These are phyloP conservation scores for Coleophoma cylindrospora DNA, from an alignment of 2,329 filamentous ascomycete genomes.

Conservation along the genomic window DNA sequence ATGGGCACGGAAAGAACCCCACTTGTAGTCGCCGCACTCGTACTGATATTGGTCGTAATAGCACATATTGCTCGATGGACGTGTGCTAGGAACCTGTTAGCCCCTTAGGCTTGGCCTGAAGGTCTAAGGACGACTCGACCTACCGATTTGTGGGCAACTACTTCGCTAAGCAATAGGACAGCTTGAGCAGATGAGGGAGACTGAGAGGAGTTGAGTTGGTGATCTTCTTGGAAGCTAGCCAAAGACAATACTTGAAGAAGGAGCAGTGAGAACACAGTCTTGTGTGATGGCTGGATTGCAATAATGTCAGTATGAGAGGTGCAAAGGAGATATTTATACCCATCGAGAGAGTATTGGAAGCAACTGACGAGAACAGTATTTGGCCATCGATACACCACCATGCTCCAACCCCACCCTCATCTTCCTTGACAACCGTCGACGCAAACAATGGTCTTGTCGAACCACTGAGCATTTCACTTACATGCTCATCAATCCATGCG, in stretches of 20 bases:
- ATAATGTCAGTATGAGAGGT: no score
- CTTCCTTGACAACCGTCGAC: neutral
- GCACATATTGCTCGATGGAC: constrained; percentile 62
- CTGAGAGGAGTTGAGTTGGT: no score
- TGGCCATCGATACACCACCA: no score
- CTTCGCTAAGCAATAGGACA: no score
- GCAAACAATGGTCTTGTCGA: neutral
- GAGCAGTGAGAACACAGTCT: no score
- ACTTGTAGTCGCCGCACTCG: constrained; percentile 87
- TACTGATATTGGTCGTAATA: constrained; percentile 91
- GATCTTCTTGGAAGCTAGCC: no score
- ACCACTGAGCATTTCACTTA: neutral
- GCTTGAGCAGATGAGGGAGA: no score
- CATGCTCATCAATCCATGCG: neutral
- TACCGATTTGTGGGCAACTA: no score
- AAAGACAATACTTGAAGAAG: no score
- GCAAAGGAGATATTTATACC: neutral
- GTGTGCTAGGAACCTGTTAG: neutral
- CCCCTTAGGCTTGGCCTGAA: neutral
- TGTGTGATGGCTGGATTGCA: no score
- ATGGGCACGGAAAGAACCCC: constrained; percentile 88
- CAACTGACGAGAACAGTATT: neutral
- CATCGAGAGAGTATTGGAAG: neutral
- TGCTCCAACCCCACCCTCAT: no score
- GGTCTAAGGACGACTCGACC: neutral